A percentile compares a stretch with the other conserved stretches of the same genome.
Evolutionary conservation across 164 flowering plant genomes (phyloP).

Genomic region (Aristolochia fimbriata): DNA sequence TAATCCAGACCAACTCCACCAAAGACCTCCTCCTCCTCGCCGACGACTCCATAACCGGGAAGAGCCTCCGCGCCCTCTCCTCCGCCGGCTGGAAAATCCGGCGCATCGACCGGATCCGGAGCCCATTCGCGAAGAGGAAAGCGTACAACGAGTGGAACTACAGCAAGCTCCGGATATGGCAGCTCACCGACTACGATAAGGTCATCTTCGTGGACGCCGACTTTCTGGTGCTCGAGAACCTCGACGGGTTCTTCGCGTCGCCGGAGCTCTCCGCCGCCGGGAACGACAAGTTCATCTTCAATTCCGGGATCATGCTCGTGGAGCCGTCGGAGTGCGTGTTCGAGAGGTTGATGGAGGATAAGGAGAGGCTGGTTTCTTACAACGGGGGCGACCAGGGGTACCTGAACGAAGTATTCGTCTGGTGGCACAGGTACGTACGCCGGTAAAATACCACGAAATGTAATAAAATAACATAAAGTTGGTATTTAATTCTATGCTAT

Average conservation of each 20-base stretch:
- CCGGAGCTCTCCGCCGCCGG: conserved; percentile 56
- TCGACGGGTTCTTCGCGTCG: conserved; percentile 43
- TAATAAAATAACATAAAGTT: no score
- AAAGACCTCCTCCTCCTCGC: conserved; percentile 69
- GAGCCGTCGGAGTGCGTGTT: conserved; percentile 70
- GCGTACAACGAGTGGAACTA: conserved; percentile 90
- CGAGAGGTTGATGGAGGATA: conserved; percentile 33
- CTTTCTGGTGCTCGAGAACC: conserved; percentile 40
- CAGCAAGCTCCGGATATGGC: conserved; percentile 82
- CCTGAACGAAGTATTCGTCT: conserved; percentile 65
- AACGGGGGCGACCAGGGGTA: conserved; percentile 90
- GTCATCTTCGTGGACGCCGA: conserved; percentile 77
- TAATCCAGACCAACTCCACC: conserved; percentile 40
- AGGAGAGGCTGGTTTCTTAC: conserved; percentile 25
- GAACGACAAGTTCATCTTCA: conserved; percentile 37
- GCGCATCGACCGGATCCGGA: conserved; percentile 44
- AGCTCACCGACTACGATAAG: conserved; percentile 54
- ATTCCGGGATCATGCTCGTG: conserved; percentile 69
- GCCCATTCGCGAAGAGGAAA: conserved; percentile 34
- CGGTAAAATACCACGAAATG: no score
- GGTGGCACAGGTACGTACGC: no score
- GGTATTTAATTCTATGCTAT: no score
- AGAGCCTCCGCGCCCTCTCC: conserved; percentile 32
- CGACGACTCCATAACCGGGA: conserved; percentile 31
- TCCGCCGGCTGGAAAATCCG: conserved; percentile 73